Percentiles rank a stretch among this genome's conserved stretches.
Conservation (phyloP, 441 rosid species). For the Aleurites moluccanus region DNA sequence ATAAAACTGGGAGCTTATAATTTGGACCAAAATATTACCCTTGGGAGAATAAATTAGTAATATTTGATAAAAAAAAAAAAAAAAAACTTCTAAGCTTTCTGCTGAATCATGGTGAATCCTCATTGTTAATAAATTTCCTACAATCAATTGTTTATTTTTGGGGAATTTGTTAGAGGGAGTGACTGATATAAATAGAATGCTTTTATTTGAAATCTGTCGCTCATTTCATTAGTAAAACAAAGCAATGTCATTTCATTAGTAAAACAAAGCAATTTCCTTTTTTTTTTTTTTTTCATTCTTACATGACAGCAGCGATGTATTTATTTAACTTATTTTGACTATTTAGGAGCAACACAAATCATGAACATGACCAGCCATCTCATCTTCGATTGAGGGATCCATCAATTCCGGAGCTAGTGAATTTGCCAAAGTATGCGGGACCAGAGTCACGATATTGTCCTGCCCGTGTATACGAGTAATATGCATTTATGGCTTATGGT, state of each 20-base stretch:
- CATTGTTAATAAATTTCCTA: not conserved
- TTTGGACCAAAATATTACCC: too few relatives aligned
- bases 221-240: not conserved
- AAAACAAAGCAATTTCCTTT: constrained; percentile 3
- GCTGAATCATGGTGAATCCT: too few relatives aligned
- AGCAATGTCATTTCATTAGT: not conserved
- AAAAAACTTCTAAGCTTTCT: too few relatives aligned
- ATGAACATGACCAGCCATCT: constrained; percentile 86
- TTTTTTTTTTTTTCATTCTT: not conserved
- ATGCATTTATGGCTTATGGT: constrained; percentile 12
- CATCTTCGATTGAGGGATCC: constrained; percentile 79
- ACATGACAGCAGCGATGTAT: constrained; percentile 15
- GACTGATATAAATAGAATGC: not conserved
- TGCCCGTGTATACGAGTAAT: constrained; percentile 95
- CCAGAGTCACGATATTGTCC: constrained; percentile 96
- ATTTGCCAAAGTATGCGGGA: constrained; percentile 78
- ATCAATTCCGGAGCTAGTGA: constrained; percentile 59
- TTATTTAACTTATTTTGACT: constrained; percentile 12
- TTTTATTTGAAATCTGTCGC: not conserved
- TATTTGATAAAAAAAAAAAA: too few relatives aligned
- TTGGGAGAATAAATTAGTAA: too few relatives aligned
- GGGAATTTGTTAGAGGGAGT: not conserved
- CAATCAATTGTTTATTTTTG: not conserved
- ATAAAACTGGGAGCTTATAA: too few relatives aligned
- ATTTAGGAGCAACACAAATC: constrained; percentile 97